These are phyloP conservation scores for Trametes coccinea DNA, from an alignment of 768 basidiomycete genomes.

Conservation along the genomic window DNA sequence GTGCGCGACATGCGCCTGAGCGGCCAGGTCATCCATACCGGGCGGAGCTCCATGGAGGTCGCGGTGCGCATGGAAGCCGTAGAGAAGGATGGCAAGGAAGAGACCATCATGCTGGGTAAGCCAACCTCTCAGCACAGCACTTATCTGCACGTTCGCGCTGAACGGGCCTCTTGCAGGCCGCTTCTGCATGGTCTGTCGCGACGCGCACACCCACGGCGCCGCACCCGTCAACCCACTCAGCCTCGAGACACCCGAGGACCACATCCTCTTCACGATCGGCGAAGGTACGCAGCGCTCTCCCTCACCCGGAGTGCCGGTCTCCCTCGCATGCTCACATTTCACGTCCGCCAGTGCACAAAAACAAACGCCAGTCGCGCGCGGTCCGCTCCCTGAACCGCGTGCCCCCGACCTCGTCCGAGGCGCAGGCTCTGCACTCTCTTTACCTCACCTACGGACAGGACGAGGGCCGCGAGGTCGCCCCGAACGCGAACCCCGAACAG, in stretches of 20 bases:
- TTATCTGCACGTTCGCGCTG: no score
- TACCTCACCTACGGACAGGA: conserved; percentile 61
- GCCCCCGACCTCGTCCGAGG: conserved; percentile 73
- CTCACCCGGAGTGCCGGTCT: no score
- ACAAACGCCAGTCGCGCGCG: conserved; percentile 52
- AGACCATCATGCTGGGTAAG: conserved; percentile 69
- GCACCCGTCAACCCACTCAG: conserved; percentile 63
- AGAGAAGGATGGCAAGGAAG: conserved; percentile 45
- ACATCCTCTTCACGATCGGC: conserved; percentile 61
- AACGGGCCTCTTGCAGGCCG: no score
- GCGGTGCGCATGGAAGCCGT: conserved; percentile 80
- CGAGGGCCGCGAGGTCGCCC: conserved; percentile 30
- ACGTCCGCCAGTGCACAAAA: conserved; percentile 53
- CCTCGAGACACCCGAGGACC: conserved; percentile 62
- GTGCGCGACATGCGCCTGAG: conserved; percentile 69
- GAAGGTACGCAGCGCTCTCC: conserved; percentile 49
- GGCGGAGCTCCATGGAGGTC: conserved; percentile 80
- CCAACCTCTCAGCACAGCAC: accelerated
- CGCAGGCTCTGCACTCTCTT: conserved; percentile 64
- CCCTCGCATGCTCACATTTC: not conserved
- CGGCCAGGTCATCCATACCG: conserved; percentile 81
- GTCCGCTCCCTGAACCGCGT: conserved; percentile 66
- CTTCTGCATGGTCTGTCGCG: conserved; percentile 89
- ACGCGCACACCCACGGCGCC: conserved; percentile 65
- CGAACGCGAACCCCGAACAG: not conserved